phyloP scores from a whole-genome alignment of 208 protist genomes.

The Leishmania tarentolae region DNA sequence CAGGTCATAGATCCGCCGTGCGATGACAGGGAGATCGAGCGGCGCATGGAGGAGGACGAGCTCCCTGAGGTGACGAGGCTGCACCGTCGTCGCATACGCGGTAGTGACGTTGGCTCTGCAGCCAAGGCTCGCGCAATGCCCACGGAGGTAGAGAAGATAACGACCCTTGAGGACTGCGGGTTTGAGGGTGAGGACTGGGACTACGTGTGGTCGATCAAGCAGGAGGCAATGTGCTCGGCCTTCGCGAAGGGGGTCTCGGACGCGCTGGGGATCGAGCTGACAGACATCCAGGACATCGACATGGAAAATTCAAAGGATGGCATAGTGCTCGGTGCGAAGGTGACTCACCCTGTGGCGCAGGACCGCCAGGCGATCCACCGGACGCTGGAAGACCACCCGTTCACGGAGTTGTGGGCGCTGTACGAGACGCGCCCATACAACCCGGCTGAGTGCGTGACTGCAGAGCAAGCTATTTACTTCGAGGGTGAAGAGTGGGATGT shows the following conservation, averaged over 20 bases:
- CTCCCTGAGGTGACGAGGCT: conserved; percentile 45
- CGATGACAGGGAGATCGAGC: conserved; percentile 42
- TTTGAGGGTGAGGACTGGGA: conserved; percentile 76
- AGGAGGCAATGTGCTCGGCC: conserved; percentile 31
- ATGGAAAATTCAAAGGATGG: conserved; percentile 1
- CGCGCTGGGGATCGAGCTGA: conserved; percentile 14
- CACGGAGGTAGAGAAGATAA: conserved; percentile 8
- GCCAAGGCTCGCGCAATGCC: background rate
- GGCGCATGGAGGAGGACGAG: conserved; percentile 40
- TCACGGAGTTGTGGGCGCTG: conserved; percentile 45
- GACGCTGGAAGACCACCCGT: conserved; percentile 38
- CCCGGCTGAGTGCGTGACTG: conserved; percentile 33
- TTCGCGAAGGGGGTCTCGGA: conserved; percentile 34
- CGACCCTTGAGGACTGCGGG: conserved; percentile 28
- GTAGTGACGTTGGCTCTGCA: conserved; percentile 7
- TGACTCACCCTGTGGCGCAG: conserved; percentile 37
- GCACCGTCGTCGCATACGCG: conserved; percentile 38
- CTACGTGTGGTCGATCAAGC: conserved; percentile 33
- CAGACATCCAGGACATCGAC: conserved; percentile 8
- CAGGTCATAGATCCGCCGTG: conserved; percentile 34
- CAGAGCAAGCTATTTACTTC: conserved; percentile 38
- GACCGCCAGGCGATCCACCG: conserved; percentile 36
- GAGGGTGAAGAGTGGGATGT: conserved; percentile 64
- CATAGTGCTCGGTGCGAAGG: conserved; percentile 4
- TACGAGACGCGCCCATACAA: conserved; percentile 46